Percentiles rank a stretch among this genome's conserved stretches.
These are phyloP conservation scores for Syncephalastrum contaminatum DNA, from an alignment of 371 early-diverging fungal genomes.

Conservation along the genomic window DNA sequence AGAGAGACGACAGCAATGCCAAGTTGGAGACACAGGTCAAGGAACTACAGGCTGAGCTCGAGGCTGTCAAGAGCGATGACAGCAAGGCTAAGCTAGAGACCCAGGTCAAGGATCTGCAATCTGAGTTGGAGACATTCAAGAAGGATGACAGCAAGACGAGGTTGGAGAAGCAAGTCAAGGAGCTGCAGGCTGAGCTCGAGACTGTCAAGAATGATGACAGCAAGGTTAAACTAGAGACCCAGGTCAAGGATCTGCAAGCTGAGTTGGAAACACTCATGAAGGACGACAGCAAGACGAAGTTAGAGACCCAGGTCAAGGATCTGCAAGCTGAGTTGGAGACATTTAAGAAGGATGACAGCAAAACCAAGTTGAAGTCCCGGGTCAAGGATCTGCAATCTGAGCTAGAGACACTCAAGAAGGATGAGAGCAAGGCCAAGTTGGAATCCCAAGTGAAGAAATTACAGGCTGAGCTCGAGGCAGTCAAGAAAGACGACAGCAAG, in stretches of 20 bases:
- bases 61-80: not conserved
- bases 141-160: not conserved
- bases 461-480: constrained; percentile 10
- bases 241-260: constrained; percentile 5
- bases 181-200: not conserved
- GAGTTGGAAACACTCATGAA: constrained; percentile 6
- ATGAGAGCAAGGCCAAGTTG: not conserved
- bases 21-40: constrained; percentile 1
- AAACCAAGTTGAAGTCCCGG: constrained; percentile 23
- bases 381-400: constrained; percentile 11
- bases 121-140: too few relatives aligned
- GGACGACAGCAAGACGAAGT: not conserved
- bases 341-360: constrained; percentile 13
- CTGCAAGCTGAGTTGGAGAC: constrained; percentile 12
- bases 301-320: constrained; percentile 9
- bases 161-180: constrained; percentile 7
- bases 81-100: not conserved
- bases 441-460: constrained; percentile 15
- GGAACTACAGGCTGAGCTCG: not conserved
- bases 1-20: constrained; percentile 2
- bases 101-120: constrained; percentile 1
- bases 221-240: constrained; percentile 1
- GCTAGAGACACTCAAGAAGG: constrained; percentile 7
- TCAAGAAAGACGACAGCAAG: constrained; percentile 12
- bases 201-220: not conserved